Evolutionary conservation across 495 filamentous ascomycete genomes (phyloP), one percentile per base, ranked within the genome.

Genomic region (Xylaria sp.): DNA sequence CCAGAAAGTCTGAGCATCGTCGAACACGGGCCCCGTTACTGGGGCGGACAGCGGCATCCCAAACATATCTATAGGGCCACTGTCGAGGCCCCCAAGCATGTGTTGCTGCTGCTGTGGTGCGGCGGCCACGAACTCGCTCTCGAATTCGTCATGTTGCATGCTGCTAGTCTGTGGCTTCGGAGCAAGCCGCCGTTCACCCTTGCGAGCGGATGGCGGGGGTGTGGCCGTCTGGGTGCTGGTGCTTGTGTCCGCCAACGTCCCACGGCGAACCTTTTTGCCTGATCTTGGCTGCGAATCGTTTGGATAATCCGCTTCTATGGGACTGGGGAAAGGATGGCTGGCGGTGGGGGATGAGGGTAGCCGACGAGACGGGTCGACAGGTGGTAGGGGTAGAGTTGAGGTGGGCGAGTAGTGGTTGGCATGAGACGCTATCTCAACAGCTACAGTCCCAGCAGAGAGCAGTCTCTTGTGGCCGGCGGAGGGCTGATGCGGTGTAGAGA

Each of bases 1-100:
- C 92, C 93, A 96, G 76, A 94, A 94, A 33, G 90, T 78, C 65
- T 89, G 88, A 50, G 90, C 85, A 71, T 90, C 88, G 8, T 86
- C 86, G 68, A 91, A 91, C 63, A 87, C 86, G 11, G 91, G 89
- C 26, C 90, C 92, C 7, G 89, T 85, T 46, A 91, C 88, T 0
- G 93, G 89, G 40, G 92, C 91, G 3, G 92, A 88, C 69, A 91
- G 86, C 14, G 87, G 88, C 72, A 93, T 90, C 35, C 88, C 87
- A 74, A 94, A 93, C 76, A 86, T 78, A 61, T 85, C 83, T 48
- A 73, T 77, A 43, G 80, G 79, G 12, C 77, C 73, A 26, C 78
- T 76, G 44, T 80, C 78, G 63, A 79, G 84, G 67, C 58, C 71
- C 19, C 75, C 73, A 9, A 71, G 61, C 78, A 85, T 81, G 46